A percentile compares a stretch with the other conserved stretches of the same genome.
Conservation (phyloP, 176 grass and related monocot species). For the Themeda triandra region DNA sequence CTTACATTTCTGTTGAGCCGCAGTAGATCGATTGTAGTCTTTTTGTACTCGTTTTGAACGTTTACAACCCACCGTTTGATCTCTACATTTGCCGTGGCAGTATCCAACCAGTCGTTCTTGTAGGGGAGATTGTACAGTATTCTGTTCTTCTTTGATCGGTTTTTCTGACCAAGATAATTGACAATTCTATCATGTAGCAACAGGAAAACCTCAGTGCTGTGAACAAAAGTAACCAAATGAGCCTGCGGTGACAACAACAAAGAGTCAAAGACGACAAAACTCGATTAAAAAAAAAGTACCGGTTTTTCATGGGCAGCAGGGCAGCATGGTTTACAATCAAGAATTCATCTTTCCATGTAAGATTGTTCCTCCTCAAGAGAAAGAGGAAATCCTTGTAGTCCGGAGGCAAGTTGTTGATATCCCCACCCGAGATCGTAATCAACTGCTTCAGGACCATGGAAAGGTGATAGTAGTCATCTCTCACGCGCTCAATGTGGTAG, state of each 20-base stretch:
- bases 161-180: not conserved
- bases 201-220: conserved; percentile 3
- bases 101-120: not conserved
- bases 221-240: not conserved
- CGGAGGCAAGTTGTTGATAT: not conserved
- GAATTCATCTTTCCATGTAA: not conserved
- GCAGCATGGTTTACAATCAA: not conserved
- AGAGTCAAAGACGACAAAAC: not conserved
- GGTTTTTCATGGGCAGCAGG: conserved; percentile 4
- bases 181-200: not conserved
- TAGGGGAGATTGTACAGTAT: not conserved
- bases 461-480: not conserved
- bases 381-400: not conserved
- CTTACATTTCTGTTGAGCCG: conserved; percentile 7
- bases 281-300: not conserved
- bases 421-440: not conserved
- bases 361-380: not conserved
- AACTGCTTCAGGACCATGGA: not conserved
- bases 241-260: not conserved
- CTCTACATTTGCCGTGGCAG: not conserved
- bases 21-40: not conserved
- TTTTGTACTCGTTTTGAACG: not conserved
- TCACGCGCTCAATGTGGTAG: not conserved
- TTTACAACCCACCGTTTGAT: not conserved
- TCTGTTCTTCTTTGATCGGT: not conserved